Evolutionary conservation across 306 rosid genomes (phyloP).

Genomic region (Carpinus fangiana): DNA sequence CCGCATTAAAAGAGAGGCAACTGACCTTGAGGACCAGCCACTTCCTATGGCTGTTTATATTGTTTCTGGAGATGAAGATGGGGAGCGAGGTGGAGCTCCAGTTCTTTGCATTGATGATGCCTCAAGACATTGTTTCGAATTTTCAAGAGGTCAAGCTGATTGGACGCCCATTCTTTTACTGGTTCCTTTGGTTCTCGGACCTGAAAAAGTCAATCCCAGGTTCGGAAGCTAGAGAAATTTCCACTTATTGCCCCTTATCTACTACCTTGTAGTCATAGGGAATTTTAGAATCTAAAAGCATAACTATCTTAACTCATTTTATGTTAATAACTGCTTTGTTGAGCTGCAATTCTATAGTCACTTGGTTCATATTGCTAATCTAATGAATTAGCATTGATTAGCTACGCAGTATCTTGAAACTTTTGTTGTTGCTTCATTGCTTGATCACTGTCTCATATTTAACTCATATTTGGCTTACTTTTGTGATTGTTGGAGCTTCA

Average conservation of each 20-base stretch:
- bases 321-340: not conserved
- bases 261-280: not conserved
- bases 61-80: slow-evolving; percentile 98
- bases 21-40: slow-evolving; percentile 51
- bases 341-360: not conserved
- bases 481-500: not conserved
- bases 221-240: slow-evolving; percentile 31
- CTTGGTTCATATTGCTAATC: not conserved
- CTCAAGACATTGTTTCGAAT: slow-evolving; percentile 67
- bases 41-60: slow-evolving; percentile 92
- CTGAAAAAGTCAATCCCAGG: slow-evolving; percentile 93
- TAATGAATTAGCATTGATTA: not conserved
- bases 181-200: slow-evolving; percentile 99
- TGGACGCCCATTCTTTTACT: slow-evolving; percentile 92
- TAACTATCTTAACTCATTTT: not conserved
- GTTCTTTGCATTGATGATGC: slow-evolving; percentile 90
- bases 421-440: not conserved
- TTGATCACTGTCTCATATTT: not conserved
- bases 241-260: not conserved
- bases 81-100: slow-evolving; percentile 99
- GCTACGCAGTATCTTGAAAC: not conserved
- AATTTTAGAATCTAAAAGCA: not conserved
- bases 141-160: slow-evolving; percentile 46
- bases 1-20: slow-evolving; percentile 46
- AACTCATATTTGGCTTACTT: not conserved